Base-by-base conservation (phyloP, 495 filamentous ascomycete genomes). In the Paragyromitra xinjiangensis region DNA sequence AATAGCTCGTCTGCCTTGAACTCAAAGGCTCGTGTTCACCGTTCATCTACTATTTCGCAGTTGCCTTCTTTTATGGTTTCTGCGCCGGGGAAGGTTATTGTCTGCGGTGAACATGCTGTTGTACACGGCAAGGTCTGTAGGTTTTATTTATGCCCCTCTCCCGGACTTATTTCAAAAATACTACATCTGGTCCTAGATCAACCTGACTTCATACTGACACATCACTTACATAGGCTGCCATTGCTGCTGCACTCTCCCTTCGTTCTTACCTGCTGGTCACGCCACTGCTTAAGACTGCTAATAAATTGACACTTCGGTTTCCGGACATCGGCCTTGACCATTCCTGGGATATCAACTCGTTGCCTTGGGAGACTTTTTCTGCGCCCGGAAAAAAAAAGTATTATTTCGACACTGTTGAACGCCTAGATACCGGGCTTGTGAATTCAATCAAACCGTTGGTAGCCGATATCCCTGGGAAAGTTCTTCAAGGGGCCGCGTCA, bases 31-130 rank as follows among this genome's bases (percentile, higher is more conserved):
- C 42, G 84, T 83, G 37, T 29, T 63, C 78, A 79, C 64, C 81
- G 81, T 29, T 71, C 66, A 53, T 68, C 74, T 6, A 82, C 81
- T 11, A 58, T 64, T 42, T 81, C 81, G 16, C 75, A 81, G 86
- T 88, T 94, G 85, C 94, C 95, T 5, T 85, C 94, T 56, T 99
- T 98, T 78, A 97, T 98, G 92, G 94, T 97, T 69, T 98, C 95
- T 6, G 94, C 95, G 14, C 95, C 95, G 12, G 95, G 94, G 42
- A 99, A 99, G 84, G 95, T 97, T 80, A 98, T 99, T 82, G 93
- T 97, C 19, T 97, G 92, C 84, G 95, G 95, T 67, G 95, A 99
- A 83, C 95, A 99, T 86, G 93, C 95, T 11, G 95, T 97, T 1
- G 95, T 99, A 9, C 89, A 99, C 81, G 95, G 95, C 82, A 97